phyloP scores from a whole-genome alignment of 2,329 filamentous ascomycete species.

The Dothiorella sarmentorum region DNA sequence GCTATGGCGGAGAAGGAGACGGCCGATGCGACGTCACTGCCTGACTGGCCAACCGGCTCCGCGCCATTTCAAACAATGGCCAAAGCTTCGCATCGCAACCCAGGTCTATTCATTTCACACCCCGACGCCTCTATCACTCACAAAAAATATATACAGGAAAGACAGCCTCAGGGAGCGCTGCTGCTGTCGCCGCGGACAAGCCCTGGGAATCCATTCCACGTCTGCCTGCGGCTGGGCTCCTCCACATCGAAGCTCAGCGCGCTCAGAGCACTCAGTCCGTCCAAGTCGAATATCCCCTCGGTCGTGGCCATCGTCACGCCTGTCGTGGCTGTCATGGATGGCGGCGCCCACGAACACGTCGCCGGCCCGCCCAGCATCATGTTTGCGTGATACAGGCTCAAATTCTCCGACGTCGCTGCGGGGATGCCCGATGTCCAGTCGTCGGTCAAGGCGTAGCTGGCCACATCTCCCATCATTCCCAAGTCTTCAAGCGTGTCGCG shows the following conservation, averaged over 20 bases:
- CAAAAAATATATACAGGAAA: background rate
- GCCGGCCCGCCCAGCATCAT: slow-evolving; percentile 17
- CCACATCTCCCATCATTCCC: slow-evolving; percentile 12
- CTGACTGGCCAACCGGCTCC: background rate
- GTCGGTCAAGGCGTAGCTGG: background rate
- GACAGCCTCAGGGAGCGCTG: background rate
- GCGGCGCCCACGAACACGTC: background rate
- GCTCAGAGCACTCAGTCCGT: slow-evolving; percentile 4
- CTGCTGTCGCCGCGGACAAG: background rate
- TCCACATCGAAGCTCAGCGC: background rate
- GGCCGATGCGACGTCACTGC: background rate
- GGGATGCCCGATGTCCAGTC: background rate
- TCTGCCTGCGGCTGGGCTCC: slow-evolving; percentile 1
- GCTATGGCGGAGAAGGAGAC: too few relatives aligned
- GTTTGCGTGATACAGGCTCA: background rate
- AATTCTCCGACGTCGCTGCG: background rate
- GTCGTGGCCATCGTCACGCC: background rate
- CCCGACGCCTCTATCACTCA: background rate
- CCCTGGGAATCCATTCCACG: slow-evolving; percentile 12
- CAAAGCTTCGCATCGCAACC: too few relatives aligned
- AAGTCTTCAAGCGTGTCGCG: slow-evolving; percentile 35
- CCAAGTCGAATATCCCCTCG: slow-evolving; percentile 5
- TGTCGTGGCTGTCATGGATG: slow-evolving; percentile 7
- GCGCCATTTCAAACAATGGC: too few relatives aligned
- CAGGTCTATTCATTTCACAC: background rate